These are phyloP conservation scores for Fusarium nodosum DNA, from an alignment of 2,329 filamentous ascomycete genomes.

Conservation along the genomic window DNA sequence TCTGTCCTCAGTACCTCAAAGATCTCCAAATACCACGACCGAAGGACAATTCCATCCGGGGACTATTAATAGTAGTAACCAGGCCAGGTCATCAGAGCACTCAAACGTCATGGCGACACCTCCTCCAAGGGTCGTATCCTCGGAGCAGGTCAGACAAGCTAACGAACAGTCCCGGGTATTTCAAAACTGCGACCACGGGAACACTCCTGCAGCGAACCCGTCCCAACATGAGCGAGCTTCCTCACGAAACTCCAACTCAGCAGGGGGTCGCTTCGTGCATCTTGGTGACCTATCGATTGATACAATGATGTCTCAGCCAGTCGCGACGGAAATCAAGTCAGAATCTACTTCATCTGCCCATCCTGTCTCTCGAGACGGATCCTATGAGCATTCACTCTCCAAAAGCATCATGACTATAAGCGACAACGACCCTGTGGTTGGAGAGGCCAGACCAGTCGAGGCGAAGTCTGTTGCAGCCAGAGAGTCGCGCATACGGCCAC, in stretches of 20 bases:
- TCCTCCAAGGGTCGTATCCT: conserved; percentile 38
- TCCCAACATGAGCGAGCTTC: conserved; percentile 32
- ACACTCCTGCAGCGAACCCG: conserved; percentile 3
- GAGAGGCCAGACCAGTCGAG: conserved; percentile 28
- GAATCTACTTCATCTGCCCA: conserved; percentile 21
- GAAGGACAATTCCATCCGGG: conserved; percentile 11
- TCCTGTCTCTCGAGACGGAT: conserved; percentile 23
- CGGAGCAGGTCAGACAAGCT: conserved; percentile 43
- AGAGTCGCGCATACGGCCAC: conserved; percentile 32
- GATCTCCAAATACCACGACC: conserved; percentile 8
- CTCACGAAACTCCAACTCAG: conserved; percentile 49
- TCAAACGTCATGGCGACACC: conserved; percentile 44
- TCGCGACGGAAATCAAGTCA: conserved; percentile 9
- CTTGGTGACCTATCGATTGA: conserved; percentile 47
- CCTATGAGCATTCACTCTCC: conserved; percentile 33
- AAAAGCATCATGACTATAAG: conserved; percentile 42
- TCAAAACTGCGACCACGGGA: conserved; percentile 21
- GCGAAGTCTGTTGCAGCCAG: conserved; percentile 25
- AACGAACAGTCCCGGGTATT: conserved; percentile 40
- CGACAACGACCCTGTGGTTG: conserved; percentile 36
- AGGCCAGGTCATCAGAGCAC: conserved; percentile 40
- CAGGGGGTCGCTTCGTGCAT: conserved; percentile 39
- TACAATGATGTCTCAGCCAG: conserved; percentile 47
- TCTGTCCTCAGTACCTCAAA: conserved; percentile 17
- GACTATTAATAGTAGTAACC: conserved; percentile 31